A percentile compares a stretch with the other conserved stretches of the same genome.
Conservation (phyloP, 2,329 filamentous ascomycete species). For the Neurospora sp. region DNA sequence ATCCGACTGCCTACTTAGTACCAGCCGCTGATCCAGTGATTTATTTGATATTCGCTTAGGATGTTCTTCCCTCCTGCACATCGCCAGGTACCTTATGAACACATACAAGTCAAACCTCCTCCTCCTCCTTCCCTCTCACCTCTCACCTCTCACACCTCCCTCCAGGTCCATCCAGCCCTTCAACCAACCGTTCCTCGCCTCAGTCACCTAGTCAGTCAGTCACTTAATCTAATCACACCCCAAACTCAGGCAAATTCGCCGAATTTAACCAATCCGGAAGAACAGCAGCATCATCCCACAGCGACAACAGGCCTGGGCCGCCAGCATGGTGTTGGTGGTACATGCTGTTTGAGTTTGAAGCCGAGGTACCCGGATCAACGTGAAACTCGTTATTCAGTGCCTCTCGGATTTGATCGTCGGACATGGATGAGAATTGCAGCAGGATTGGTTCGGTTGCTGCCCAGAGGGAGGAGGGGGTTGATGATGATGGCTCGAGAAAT, state of each 20-base stretch:
- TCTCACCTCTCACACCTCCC: neutral
- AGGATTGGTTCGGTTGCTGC: slow-evolving; percentile 33
- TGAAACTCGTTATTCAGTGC: slow-evolving; percentile 52
- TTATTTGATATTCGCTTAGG: too few species aligned
- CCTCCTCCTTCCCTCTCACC: neutral
- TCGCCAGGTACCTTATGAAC: neutral
- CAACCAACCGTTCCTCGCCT: neutral
- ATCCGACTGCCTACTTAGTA: too few species aligned
- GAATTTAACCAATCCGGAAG: slow-evolving; percentile 45
- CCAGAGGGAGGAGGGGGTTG: slow-evolving; percentile 27
- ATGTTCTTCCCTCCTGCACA: too few species aligned
- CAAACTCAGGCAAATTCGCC: slow-evolving; percentile 33
- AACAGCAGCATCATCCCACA: slow-evolving; percentile 48
- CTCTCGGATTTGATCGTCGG: slow-evolving; percentile 56
- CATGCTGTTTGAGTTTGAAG: slow-evolving; percentile 25
- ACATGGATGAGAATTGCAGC: slow-evolving; percentile 55
- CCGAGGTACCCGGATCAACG: slow-evolving; percentile 27
- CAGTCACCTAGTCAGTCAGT: neutral
- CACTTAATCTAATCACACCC: slow-evolving; percentile 15
- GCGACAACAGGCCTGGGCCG: slow-evolving; percentile 10
- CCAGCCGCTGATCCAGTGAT: too few species aligned
- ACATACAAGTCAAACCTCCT: neutral
- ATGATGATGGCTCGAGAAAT: slow-evolving; percentile 6
- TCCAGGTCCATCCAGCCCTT: neutral
- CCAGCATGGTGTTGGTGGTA: slow-evolving; percentile 20